Base-by-base conservation (phyloP, 345 rosid species). In the Eutrema japonicum region DNA sequence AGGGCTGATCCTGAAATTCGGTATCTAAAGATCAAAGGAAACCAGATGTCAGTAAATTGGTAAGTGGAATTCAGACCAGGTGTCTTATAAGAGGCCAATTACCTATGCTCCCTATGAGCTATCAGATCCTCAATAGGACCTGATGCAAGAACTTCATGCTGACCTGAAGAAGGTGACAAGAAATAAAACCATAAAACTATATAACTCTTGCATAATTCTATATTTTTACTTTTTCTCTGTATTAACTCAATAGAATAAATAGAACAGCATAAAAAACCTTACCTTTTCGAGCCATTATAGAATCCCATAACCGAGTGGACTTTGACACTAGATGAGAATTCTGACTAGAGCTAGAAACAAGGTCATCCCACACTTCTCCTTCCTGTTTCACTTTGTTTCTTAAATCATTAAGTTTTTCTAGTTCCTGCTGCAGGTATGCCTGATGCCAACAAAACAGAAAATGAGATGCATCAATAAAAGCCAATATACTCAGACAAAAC, bases 71-170 rank as follows among this genome's bases (percentile, higher is more conserved):
- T 38, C 47, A 60, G 33, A 38, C 10, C 0, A 7, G 66, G 11
- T 37, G 13, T 40, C 13, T 53, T 40, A 53, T 2, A 60, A 18
- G 61, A 52, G 4, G 79, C 48, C 71, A 72, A 16, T 78, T 84
- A 89, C 99, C 99, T 92, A 82, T 95, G 99, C 82, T 95, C 99
- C 61, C 99, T 85, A 65, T 92, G 99, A 77, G 98, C 98, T 73
- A 95, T 92, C 76, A 95, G 83, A 74, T 95, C 99, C 83, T 95
- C 99, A 72, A 95, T 92, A 42, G 99, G 99, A 56, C 99, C 99
- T 29, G 98, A 95, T 35, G 97, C 98, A 75, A 95, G 96, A 85
- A 87, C 90, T 83, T 95, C 99, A 87, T 95, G 98, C 78, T 95
- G 94, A 79, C 88, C 99, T 95, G 84, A 71, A 64, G 75, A 65